Evolutionary conservation across 257 asterid genomes (phyloP).

Genomic region (Salvia rosmarinus): DNA sequence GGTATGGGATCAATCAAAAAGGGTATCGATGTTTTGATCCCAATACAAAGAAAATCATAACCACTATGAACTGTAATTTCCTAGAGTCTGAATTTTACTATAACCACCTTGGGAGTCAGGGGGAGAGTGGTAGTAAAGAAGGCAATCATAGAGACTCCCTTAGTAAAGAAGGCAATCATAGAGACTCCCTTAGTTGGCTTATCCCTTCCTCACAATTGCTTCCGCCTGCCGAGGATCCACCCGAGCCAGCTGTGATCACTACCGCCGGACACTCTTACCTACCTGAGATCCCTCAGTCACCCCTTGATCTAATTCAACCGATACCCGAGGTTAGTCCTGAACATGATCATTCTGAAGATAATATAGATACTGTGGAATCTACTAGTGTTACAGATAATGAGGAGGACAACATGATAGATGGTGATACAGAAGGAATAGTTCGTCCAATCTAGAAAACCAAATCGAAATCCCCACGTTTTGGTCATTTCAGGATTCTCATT

Average conservation of each 20-base stretch:
- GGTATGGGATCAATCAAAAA: not conserved
- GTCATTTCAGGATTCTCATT: no score
- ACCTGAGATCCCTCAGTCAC: not conserved
- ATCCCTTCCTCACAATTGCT: not conserved
- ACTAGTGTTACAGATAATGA: not conserved
- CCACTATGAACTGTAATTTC: not conserved
- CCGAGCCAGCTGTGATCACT: not conserved
- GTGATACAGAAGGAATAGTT: no score
- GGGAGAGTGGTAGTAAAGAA: not conserved
- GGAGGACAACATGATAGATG: not conserved
- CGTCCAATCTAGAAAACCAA: no score
- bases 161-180: no score
- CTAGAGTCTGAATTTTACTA: not conserved
- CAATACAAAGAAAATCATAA: no score
- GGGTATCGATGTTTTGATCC: not conserved
- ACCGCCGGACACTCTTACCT: not conserved
- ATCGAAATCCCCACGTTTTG: no score
- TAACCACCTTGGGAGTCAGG: not conserved
- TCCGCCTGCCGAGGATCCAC: not conserved
- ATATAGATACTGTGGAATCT: not conserved
- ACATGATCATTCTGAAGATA: not conserved
- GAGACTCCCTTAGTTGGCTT: not conserved
- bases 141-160: not conserved
- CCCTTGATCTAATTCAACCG: not conserved
- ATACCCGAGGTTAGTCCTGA: not conserved